Conservation (phyloP, 2,329 filamentous ascomycete species). For the Cryphonectria japonica region DNA sequence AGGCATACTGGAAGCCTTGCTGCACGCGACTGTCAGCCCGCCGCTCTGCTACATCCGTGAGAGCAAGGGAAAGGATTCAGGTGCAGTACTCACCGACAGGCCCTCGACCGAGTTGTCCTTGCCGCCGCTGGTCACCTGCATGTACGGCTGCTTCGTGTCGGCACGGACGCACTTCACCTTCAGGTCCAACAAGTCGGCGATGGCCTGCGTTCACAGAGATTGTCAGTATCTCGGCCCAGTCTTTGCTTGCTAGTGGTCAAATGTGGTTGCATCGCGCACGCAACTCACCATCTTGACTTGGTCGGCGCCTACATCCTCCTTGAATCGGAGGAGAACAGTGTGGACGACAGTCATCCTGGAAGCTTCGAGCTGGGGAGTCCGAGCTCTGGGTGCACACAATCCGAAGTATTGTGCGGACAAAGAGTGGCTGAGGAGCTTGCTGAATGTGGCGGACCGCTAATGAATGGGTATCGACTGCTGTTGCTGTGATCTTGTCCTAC, state of each 20-base stretch:
- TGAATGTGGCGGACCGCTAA: too few species aligned
- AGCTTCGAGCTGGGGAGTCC: background rate
- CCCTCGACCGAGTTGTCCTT: slow-evolving; percentile 65
- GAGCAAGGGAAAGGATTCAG: background rate
- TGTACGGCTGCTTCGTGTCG: slow-evolving; percentile 60
- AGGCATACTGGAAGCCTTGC: slow-evolving; percentile 69
- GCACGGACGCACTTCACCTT: slow-evolving; percentile 65
- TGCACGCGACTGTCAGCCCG: slow-evolving; percentile 34
- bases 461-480: background rate
- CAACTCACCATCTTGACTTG: slow-evolving; percentile 59
- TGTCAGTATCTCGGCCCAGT: background rate
- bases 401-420: background rate
- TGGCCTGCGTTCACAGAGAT: slow-evolving; percentile 34
- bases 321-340: slow-evolving; percentile 70
- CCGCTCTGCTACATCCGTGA: background rate
- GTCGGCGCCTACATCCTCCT: slow-evolving; percentile 50
- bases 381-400: background rate
- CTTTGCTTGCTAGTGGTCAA: background rate
- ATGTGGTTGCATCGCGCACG: background rate
- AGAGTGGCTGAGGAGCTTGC: background rate
- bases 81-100: slow-evolving; percentile 50
- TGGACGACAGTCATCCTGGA: slow-evolving; percentile 63
- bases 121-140: slow-evolving; percentile 61
- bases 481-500: background rate
- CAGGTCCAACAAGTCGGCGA: slow-evolving; percentile 48